phyloP scores from a whole-genome alignment of 768 basidiomycete genomes.

The Psilocybe cubensis region DNA sequence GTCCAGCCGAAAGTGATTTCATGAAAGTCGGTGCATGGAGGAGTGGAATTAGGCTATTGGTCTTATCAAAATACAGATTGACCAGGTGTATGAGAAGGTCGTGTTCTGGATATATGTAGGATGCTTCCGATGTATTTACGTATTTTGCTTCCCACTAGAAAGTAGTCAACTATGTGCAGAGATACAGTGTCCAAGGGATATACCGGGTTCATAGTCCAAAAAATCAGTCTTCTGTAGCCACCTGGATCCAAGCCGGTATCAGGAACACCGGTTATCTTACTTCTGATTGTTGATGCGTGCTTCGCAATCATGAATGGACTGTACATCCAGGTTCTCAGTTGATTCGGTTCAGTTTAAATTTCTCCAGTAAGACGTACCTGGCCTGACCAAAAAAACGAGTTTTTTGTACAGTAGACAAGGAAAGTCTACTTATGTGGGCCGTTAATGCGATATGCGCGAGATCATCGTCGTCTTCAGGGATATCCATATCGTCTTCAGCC shows the following conservation, averaged over 20 bases:
- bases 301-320: constrained; percentile 46
- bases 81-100: constrained; percentile 55
- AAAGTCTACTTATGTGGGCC: constrained; percentile 33
- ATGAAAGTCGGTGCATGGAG: constrained; percentile 73
- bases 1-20: constrained; percentile 43
- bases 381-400: constrained; percentile 45
- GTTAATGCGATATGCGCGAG: constrained; percentile 34
- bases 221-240: constrained; percentile 26
- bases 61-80: constrained; percentile 58
- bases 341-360: background rate
- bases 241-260: constrained; percentile 11
- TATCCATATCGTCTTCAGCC: constrained; percentile 12
- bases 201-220: constrained; percentile 35
- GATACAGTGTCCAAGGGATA: background rate
- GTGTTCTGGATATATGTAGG: constrained; percentile 49
- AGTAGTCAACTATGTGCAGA: background rate
- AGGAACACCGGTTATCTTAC: constrained; percentile 36
- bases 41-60: constrained; percentile 59
- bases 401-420: constrained; percentile 29
- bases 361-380: constrained; percentile 23
- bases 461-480: constrained; percentile 33
- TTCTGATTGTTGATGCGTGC: constrained; percentile 46
- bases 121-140: constrained; percentile 22
- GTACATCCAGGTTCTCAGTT: background rate
- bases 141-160: constrained; percentile 40